Base-by-base conservation (phyloP, 495 filamentous ascomycete species). In the Pyronema domesticum region DNA sequence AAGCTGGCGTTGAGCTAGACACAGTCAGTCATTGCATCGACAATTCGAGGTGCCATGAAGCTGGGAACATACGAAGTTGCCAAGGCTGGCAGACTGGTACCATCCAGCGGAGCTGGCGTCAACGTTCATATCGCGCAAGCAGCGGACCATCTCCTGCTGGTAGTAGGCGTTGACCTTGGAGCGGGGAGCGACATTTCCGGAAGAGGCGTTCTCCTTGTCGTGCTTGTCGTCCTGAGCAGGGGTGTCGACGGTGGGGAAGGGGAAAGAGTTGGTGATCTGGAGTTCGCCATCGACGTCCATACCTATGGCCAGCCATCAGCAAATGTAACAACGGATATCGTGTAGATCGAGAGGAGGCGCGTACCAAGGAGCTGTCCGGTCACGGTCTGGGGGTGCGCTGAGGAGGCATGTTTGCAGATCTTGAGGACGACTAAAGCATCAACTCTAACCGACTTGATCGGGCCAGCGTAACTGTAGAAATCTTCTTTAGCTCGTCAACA, bases 21-120 rank as follows among this genome's bases (percentile, higher is more conserved):
- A 13, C 23, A 23, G 45, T 13, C 47, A 11, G 30, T 50, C 47
- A 50, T 18, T 36, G 19, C 35, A 14, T 10, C 55, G 49, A 14
- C 8, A 35, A 33, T n/a, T 13, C 30, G 17, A 9, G n/a, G 34
- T 46, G 7, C 11, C 0, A 34, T 13, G 23, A 17, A 3, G 14
- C 49, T 50, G 45, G 39, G 33, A 37, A 55, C 54, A 18, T 53
- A 64, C 77, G 56, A 96, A 98, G 75, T 95, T 95, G 66, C 91
- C 93, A 80, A 98, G 91, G 71, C 87, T 95, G 55, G 89, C 87
- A 70, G 88, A 95, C 53, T 86, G 94, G 71, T 98, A 98, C 89
- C 89, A 98, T 55, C 91, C 91, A 53, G 93, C 87, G 61, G 86
- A 94, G 73, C 96, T 94, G 57, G 91, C 91, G 68, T 98, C 91